Conservation (phyloP, 2,329 filamentous ascomycete genomes). For the Phialocephala subalpina region DNA sequence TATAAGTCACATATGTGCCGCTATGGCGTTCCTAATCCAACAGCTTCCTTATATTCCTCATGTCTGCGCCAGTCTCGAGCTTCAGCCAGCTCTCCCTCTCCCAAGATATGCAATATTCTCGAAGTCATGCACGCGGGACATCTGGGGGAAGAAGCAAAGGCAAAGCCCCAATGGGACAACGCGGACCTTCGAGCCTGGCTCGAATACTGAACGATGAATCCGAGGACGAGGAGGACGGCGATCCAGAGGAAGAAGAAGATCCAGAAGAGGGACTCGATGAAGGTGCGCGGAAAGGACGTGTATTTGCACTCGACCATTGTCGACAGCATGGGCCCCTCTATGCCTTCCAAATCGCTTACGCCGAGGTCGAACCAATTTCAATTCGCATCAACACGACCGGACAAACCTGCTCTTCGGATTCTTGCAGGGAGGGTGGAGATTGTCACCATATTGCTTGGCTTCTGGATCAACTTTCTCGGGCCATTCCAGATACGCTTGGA, state of each 20-base stretch:
- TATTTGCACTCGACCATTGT: conserved; percentile 39
- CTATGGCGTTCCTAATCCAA: conserved; percentile 32
- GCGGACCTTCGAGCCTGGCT: conserved; percentile 17
- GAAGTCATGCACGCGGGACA: conserved; percentile 22
- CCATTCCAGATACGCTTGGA: conserved; percentile 9
- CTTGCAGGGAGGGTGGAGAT: conserved; percentile 30
- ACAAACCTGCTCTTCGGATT: conserved; percentile 30
- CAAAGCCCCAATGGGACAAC: conserved; percentile 17
- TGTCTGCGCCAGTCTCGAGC: conserved; percentile 41
- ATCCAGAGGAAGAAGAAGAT: conserved; percentile 22
- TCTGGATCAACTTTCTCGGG: conserved; percentile 30
- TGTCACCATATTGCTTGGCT: conserved; percentile 41
- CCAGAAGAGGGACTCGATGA: conserved; percentile 3
- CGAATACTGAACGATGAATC: conserved; percentile 25
- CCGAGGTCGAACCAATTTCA: conserved; percentile 35
- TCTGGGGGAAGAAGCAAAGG: conserved; percentile 34
- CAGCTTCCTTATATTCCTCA: conserved; percentile 29
- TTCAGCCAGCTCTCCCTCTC: conserved; percentile 43
- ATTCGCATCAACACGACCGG: conserved; percentile 36
- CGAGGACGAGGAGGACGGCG: conserved; percentile 25
- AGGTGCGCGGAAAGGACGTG: neutral
- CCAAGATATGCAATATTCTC: conserved; percentile 39
- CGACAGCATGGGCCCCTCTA: conserved; percentile 34
- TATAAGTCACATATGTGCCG: conserved; percentile 36
- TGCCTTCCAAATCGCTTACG: conserved; percentile 42